phyloP scores from a whole-genome alignment of 345 rosid genomes.

The rapeseed (Brassica napus) region DNA sequence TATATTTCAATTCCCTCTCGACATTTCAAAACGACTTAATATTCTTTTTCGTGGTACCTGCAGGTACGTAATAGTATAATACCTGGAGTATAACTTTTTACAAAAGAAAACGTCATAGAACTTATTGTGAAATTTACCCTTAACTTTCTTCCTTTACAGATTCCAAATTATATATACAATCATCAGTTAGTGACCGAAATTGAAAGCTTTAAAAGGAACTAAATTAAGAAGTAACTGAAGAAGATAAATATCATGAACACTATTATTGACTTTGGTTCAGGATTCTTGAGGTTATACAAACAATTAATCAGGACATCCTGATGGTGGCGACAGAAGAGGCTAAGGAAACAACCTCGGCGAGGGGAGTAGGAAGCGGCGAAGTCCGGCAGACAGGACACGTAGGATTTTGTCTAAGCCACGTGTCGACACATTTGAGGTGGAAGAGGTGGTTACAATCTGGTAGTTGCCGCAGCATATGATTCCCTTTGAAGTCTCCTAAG shows the following conservation, averaged over 20 bases:
- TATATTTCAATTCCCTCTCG: constrained; percentile 18
- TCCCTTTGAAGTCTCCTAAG: constrained; percentile 67
- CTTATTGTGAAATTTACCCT: constrained; percentile 8
- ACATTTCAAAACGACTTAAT: not conserved
- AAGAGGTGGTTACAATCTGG: constrained; percentile 84
- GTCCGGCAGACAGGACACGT: constrained; percentile 80
- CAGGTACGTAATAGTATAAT: not conserved
- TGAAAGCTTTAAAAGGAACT: not conserved
- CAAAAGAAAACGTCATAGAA: not conserved
- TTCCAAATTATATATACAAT: constrained; percentile 10
- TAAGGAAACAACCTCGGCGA: constrained; percentile 78
- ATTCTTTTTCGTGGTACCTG: not conserved
- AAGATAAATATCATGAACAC: not conserved
- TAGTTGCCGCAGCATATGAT: constrained; percentile 55
- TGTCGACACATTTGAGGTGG: constrained; percentile 78
- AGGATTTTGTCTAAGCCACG: constrained; percentile 77
- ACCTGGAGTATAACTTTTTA: not conserved
- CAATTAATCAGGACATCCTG: constrained; percentile 44
- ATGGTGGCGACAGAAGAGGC: constrained; percentile 40
- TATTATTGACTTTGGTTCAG: not conserved
- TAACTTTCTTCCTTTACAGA: not conserved
- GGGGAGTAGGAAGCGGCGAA: constrained; percentile 83
- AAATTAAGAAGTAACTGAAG: not conserved
- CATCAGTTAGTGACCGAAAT: constrained; percentile 10
- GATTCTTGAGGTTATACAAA: not conserved